Percentiles rank a stretch among this genome's conserved stretches.
Evolutionary conservation across 768 basidiomycete species (phyloP).

Genomic region (Russula sp.): DNA sequence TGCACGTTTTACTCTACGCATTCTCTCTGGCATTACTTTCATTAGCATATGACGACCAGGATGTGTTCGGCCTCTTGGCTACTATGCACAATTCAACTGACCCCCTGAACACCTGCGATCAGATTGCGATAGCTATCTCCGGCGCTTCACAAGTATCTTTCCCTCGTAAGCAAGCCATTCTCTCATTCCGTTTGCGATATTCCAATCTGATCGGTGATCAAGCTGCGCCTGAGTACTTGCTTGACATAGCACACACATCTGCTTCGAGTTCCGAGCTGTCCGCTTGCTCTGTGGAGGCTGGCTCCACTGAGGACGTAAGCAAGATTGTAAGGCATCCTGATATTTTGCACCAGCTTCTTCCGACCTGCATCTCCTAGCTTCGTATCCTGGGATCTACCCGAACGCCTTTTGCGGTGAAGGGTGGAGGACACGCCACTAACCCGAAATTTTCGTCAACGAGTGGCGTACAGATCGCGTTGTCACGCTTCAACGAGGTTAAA

Average conservation of each 20-base stretch:
- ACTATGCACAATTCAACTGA: no score
- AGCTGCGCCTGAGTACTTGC: not conserved
- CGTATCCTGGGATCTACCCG: not conserved
- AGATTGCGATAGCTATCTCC: conserved; percentile 5
- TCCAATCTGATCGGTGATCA: not conserved
- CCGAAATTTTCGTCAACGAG: not conserved
- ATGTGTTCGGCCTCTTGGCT: no score
- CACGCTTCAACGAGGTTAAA: not conserved
- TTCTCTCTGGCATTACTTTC: no score
- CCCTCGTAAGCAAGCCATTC: not conserved
- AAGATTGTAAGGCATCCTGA: no score
- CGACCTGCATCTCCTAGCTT: no score
- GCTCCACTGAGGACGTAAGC: no score
- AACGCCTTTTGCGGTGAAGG: not conserved
- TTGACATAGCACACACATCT: not conserved
- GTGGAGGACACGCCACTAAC: conserved; percentile 1
- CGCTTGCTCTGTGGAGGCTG: no score
- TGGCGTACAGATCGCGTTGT: not conserved
- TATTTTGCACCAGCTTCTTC: no score
- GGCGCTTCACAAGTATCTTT: conserved; percentile 3
- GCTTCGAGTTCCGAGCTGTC: no score
- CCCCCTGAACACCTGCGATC: not conserved
- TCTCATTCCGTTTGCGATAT: no score
- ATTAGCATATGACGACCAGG: no score
- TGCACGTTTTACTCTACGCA: no score